Conservation (phyloP, 768 basidiomycete species). For the Pleurotus citrinopileatus region DNA sequence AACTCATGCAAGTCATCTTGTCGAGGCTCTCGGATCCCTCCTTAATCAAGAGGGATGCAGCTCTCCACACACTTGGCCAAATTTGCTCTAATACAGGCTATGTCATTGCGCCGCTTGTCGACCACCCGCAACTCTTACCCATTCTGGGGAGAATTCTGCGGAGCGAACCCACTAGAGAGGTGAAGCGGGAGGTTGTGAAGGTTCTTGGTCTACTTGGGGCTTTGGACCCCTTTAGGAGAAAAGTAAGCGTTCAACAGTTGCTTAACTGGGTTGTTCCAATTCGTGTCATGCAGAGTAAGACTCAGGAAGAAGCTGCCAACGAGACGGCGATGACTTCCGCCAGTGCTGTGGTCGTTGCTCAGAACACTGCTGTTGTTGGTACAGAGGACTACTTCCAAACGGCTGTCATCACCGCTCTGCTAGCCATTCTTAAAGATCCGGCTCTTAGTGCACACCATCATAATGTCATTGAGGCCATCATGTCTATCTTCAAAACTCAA, state of each 20-base stretch:
- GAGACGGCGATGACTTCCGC: conserved; percentile 61
- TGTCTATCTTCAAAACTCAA: conserved; percentile 99
- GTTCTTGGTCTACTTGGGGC: conserved; percentile 96
- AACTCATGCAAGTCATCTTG: conserved; percentile 90
- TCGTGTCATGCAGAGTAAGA: conserved; percentile 40
- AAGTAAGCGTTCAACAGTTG: conserved; percentile 43
- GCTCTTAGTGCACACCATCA: conserved; percentile 85
- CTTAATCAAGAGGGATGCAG: conserved; percentile 87
- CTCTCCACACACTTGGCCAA: conserved; percentile 91
- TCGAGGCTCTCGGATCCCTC: conserved; percentile 88
- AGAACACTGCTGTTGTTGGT: conserved; percentile 49
- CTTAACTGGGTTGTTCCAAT: conserved; percentile 11
- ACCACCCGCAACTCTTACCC: conserved; percentile 88
- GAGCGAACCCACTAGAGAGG: conserved; percentile 68
- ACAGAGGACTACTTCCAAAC: conserved; percentile 98
- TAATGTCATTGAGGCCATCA: conserved; percentile 94
- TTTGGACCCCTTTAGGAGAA: conserved; percentile 91
- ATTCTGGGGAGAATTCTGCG: conserved; percentile 81
- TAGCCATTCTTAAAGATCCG: conserved; percentile 86
- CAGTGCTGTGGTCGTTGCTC: conserved; percentile 67
- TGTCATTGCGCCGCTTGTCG: conserved; percentile 86
- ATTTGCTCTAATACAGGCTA: conserved; percentile 95
- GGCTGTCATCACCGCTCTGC: conserved; percentile 85
- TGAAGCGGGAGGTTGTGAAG: conserved; percentile 88
- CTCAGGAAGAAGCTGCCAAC: conserved; percentile 59